These are phyloP conservation scores for Coemansia erecta DNA, from an alignment of 192 early-diverging fungal species.

Conservation along the genomic window DNA sequence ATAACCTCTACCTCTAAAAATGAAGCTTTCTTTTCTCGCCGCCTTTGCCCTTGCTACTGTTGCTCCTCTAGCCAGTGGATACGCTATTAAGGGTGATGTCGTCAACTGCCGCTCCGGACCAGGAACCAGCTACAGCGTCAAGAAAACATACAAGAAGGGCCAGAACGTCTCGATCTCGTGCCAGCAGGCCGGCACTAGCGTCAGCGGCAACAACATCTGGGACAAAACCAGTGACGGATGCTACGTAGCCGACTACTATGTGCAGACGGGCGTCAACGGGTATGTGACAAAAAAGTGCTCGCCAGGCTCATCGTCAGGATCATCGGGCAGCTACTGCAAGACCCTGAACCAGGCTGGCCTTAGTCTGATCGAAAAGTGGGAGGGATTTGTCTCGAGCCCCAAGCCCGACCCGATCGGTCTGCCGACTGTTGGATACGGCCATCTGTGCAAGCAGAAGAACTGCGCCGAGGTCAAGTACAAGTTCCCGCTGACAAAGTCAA, in stretches of 20 bases:
- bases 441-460: constrained; percentile 25
- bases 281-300: too few relatives aligned
- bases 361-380: constrained; percentile 35
- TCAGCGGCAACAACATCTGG: constrained; percentile 38
- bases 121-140: constrained; percentile 26
- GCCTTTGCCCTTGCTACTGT: constrained; percentile 9
- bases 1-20: neutral
- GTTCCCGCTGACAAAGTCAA: constrained; percentile 34
- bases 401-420: constrained; percentile 48
- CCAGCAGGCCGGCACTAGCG: constrained; percentile 1
- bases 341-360: constrained; percentile 27
- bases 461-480: constrained; percentile 29
- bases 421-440: constrained; percentile 52
- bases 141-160: constrained; percentile 24
- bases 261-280: constrained; percentile 21
- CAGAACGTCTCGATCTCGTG: constrained; percentile 2
- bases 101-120: constrained; percentile 32
- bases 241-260: constrained; percentile 51
- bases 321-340: too few relatives aligned
- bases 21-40: constrained; percentile 22
- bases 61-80: constrained; percentile 6
- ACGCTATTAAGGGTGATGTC: constrained; percentile 14
- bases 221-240: constrained; percentile 49
- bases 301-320: too few relatives aligned
- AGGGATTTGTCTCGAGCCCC: constrained; percentile 44